phyloP scores from a whole-genome alignment of 805 yeast genomes.

The Yamadazyma philogaea region DNA sequence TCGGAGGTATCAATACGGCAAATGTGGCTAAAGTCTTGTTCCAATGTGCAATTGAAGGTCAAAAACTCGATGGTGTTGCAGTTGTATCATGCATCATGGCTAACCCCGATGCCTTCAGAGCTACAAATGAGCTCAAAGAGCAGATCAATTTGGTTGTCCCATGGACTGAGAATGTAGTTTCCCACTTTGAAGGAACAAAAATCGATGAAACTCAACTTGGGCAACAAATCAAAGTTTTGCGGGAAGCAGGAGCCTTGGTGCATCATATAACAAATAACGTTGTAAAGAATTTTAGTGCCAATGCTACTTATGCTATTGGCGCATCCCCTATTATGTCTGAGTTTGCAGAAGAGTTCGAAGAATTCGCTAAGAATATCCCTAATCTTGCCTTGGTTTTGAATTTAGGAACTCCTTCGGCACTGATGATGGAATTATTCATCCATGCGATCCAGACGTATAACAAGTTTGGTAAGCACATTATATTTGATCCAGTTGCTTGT shows the following conservation, averaged over 20 bases:
- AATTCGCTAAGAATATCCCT: conserved; percentile 53
- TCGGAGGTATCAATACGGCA: conserved; percentile 70
- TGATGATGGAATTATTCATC: conserved; percentile 39
- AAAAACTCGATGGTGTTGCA: conserved; percentile 73
- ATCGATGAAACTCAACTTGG: background rate
- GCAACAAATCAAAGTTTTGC: background rate
- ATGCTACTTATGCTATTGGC: conserved; percentile 77
- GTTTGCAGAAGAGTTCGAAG: conserved; percentile 60
- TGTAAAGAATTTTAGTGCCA: conserved; percentile 86
- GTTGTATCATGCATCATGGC: conserved; percentile 87
- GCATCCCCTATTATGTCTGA: conserved; percentile 91
- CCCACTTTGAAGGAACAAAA: background rate
- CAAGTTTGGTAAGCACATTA: conserved; percentile 52
- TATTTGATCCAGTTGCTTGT: conserved; percentile 91
- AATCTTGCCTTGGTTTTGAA: conserved; percentile 60
- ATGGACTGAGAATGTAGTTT: conserved; percentile 1
- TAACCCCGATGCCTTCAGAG: conserved; percentile 46
- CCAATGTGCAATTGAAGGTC: conserved; percentile 45
- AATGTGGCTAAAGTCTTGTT: conserved; percentile 60
- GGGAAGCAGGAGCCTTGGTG: conserved; percentile 52
- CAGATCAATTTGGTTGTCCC: conserved; percentile 19
- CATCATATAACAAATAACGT: conserved; percentile 89
- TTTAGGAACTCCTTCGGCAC: conserved; percentile 66
- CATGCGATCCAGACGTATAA: conserved; percentile 61
- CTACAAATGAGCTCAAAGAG: conserved; percentile 40